Evolutionary conservation across 2,329 filamentous ascomycete species (phyloP), one percentile per base, ranked within the genome.

Genomic region (Byssoonygena ceratinophila): DNA sequence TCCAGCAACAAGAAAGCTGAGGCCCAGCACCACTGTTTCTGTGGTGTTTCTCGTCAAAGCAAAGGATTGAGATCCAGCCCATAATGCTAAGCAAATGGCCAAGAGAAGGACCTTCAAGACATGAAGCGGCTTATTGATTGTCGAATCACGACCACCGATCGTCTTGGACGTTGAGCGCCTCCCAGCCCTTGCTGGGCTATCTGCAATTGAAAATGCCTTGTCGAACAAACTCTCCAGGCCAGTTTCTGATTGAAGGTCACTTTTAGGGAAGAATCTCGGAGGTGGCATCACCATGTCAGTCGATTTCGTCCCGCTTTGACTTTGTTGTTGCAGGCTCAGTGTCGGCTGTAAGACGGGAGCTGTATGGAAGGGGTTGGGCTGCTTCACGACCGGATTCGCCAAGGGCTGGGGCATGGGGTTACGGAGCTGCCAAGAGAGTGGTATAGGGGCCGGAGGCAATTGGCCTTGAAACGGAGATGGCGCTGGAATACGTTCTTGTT

Each of bases 201-300:
- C 62, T 29, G 55, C 55, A n/a, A 69, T 58, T 36, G 64, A 71
- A 52, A 75, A 75, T 3, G 72, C 65, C 25, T 63, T 63, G 45
- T 72, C 69, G 59, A 76, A 74, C 22, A 75, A 58, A 37, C 61
- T 66, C 58, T 76, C 73, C 9, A 76, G 59, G 6, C 72, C 73
- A 23, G 73, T 75, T 23, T 72, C 69, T 18, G 66, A 64, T 43
- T 62, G 60, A 55, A 67, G 62, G 53, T 73, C 70, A 54, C 66
- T 63, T 36, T 58, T 60, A 3, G 71, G 68, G 48, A 75, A 75
- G 59, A 75, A 74, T 39, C 59, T 72, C 3, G 72, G 72, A 4
- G 66, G 64, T n/a, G 68, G 68, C 54, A 76, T 72, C 2, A 67
- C 59, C 20, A 60, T 55, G 50, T 66, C 64, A 14, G 18, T 9